Evolutionary conservation across 805 yeast genomes (phyloP).

Genomic region (Yueomyces sinensis): DNA sequence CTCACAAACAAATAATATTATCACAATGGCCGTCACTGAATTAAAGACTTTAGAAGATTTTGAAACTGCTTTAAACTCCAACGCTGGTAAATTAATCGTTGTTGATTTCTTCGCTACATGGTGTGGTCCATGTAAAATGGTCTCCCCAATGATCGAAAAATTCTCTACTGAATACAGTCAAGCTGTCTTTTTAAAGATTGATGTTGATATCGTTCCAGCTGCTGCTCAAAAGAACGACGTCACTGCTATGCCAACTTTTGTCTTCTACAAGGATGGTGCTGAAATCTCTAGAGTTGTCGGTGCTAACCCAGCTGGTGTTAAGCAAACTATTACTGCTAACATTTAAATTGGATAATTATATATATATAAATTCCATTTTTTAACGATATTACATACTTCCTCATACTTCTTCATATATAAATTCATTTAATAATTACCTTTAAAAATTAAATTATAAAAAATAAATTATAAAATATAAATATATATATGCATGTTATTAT

Average conservation of each 20-base stretch:
- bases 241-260: slow-evolving; percentile 52
- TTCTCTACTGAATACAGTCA: slow-evolving; percentile 46
- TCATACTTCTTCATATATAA: neutral
- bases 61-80: slow-evolving; percentile 44
- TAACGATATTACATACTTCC: too few relatives aligned
- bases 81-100: slow-evolving; percentile 61
- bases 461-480: neutral
- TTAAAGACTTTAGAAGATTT: slow-evolving; percentile 46
- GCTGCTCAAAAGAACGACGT: slow-evolving; percentile 56
- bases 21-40: slow-evolving; percentile 41
- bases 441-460: too few relatives aligned
- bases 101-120: slow-evolving; percentile 77
- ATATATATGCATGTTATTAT: neutral
- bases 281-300: slow-evolving; percentile 73
- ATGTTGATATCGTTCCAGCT: slow-evolving; percentile 71
- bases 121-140: slow-evolving; percentile 98
- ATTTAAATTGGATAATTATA: slow-evolving; percentile 24
- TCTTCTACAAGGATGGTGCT: slow-evolving; percentile 75
- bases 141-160: slow-evolving; percentile 85
- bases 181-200: slow-evolving; percentile 77
- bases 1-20: too few relatives aligned
- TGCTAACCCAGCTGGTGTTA: slow-evolving; percentile 78
- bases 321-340: slow-evolving; percentile 46
- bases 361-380: too few relatives aligned
- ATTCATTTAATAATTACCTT: neutral